phyloP scores from a whole-genome alignment of 148 eudicot species.

The Fagopyrum esculentum region DNA sequence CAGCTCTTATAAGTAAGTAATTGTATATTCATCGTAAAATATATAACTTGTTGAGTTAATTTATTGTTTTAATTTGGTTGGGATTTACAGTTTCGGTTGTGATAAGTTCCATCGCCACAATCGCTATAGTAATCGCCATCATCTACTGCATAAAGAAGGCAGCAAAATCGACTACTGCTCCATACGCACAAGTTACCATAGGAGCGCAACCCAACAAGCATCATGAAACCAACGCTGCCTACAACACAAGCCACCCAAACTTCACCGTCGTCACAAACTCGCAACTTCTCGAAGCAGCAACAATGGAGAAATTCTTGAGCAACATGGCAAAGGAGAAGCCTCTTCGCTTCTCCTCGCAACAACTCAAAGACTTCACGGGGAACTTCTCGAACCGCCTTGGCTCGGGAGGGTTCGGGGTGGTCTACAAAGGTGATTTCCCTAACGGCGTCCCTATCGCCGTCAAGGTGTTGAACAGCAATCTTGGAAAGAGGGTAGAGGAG shows the following conservation, averaged over 20 bases:
- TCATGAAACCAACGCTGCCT: not conserved
- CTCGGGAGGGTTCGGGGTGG: slow-evolving; percentile 27
- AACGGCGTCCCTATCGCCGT: slow-evolving; percentile 22
- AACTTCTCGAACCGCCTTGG: slow-evolving; percentile 25
- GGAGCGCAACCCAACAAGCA: slow-evolving; percentile 7
- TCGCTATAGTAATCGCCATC: slow-evolving; percentile 24
- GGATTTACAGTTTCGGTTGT: slow-evolving; percentile 14
- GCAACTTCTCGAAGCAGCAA: slow-evolving; percentile 9
- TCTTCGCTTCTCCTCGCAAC: slow-evolving; percentile 20
- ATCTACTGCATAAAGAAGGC: slow-evolving; percentile 28
- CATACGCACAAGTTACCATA: slow-evolving; percentile 19
- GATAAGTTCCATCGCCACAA: slow-evolving; percentile 14
- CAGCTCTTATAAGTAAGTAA: slow-evolving; percentile 20
- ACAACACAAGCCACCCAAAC: not conserved
- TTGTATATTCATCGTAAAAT: not conserved
- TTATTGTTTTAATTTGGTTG: not conserved
- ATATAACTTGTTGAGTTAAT: not conserved
- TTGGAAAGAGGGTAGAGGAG: slow-evolving; percentile 21
- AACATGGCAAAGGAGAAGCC: slow-evolving; percentile 33
- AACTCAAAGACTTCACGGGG: slow-evolving; percentile 17
- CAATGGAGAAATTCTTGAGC: slow-evolving; percentile 28
- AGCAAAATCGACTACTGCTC: slow-evolving; percentile 21
- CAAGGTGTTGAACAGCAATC: slow-evolving; percentile 21
- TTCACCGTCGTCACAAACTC: not conserved
- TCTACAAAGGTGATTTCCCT: slow-evolving; percentile 26